Evolutionary conservation across 768 basidiomycete species (phyloP), one percentile per base, ranked within the genome.

Genomic region (Heimioporus sp.): DNA sequence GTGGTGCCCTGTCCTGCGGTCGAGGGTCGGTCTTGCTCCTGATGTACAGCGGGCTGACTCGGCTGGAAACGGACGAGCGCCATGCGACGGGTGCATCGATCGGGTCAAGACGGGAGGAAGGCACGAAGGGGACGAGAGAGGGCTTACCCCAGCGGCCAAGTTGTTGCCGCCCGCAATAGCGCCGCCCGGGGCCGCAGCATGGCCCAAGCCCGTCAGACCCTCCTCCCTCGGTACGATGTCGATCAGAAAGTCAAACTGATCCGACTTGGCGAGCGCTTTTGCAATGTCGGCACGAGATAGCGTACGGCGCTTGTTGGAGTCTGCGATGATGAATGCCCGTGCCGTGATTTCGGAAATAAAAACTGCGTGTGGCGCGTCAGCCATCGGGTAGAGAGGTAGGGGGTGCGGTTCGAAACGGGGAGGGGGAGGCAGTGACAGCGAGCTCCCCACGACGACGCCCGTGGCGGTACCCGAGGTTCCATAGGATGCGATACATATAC

Each of bases 281-380:
- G 93, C 89, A 48, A 99, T 94, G 71, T 98, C 95, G 12, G 91
- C 85, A 43, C 92, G 85, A 10, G 92, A 94, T 17, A 98, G 78
- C 3, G 95, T 98, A n/a, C 94, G 87, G 24, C 95, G 87, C 70
- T 97, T 98, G 73, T 94, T 90, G 21, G 92, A 87, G 72, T 97
- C 93, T 16, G 94, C 94, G 48, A 98, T 84, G 55, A 96, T 88
- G 79, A 92, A 98, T 3, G 96, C 94, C 24, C 96, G 85, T 2
- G 92, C 89, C 2, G 96, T 98, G 56, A 99, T 90, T 72, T 99
- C 96, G 42, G 93, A 81, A 51, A 99, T 99, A 72, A 99, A 98
- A 56, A 98, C 96, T 53, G 16, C 31, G 17, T 16, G 20, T 15
- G 10, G 10, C 9, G 8, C 8, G 39, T 48, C 13, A 48, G 30